These are phyloP conservation scores for Acrocalymma vagum DNA, from an alignment of 2,329 filamentous ascomycete genomes.

Conservation along the genomic window DNA sequence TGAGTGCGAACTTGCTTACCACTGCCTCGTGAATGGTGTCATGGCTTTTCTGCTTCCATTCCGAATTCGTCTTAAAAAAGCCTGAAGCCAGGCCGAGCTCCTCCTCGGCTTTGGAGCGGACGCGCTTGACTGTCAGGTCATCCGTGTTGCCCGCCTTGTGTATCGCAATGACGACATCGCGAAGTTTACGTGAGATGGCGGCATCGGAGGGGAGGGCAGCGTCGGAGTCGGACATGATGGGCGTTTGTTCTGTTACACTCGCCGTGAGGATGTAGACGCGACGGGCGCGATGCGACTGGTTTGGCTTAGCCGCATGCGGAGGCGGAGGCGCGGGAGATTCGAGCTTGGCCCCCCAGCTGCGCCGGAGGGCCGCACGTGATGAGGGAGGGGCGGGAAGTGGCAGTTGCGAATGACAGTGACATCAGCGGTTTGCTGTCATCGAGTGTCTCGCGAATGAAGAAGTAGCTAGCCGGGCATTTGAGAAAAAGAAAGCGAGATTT, in stretches of 20 bases:
- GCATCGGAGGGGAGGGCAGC: conserved; percentile 42
- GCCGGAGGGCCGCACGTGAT: too few species aligned
- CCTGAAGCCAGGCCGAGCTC: conserved; percentile 60
- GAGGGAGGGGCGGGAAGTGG: too few species aligned
- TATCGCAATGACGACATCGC: conserved; percentile 50
- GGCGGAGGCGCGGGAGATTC: too few species aligned
- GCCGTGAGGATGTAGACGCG: conserved; percentile 10
- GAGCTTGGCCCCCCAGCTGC: too few species aligned
- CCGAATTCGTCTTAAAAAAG: conserved; percentile 62
- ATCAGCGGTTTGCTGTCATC: too few species aligned
- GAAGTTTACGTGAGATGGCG: conserved; percentile 50
- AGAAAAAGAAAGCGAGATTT: too few species aligned
- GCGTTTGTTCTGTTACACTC: conserved; percentile 17
- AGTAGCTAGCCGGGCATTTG: too few species aligned
- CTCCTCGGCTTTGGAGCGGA: conserved; percentile 62
- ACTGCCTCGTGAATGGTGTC: conserved; percentile 36
- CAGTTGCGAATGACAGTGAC: too few species aligned
- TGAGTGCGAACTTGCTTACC: conserved; percentile 20
- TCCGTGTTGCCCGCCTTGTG: conserved; percentile 54
- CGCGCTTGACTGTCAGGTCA: conserved; percentile 65
- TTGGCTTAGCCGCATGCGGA: too few species aligned
- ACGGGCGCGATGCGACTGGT: too few species aligned
- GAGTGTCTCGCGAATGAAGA: too few species aligned
- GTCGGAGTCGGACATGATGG: conserved; percentile 43
- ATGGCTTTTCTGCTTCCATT: conserved; percentile 65